Percentiles rank a stretch among this genome's conserved stretches.
These are phyloP conservation scores for Phytophthora sansomeana DNA, from an alignment of 352 stramenopile species.

Conservation along the genomic window DNA sequence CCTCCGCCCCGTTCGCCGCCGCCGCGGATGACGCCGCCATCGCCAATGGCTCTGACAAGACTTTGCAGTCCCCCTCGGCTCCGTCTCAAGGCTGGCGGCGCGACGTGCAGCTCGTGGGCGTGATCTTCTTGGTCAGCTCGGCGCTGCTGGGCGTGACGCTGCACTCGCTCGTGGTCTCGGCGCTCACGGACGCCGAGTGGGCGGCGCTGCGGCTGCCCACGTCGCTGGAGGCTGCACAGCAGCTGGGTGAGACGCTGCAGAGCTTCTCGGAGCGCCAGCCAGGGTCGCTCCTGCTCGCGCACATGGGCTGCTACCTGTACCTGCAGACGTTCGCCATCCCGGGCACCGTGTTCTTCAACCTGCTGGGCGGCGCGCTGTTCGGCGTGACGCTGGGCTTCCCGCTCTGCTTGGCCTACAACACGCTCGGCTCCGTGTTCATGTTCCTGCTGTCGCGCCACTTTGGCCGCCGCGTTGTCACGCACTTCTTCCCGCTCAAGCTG, in stretches of 20 bases:
- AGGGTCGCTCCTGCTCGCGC: slow-evolving; percentile 59
- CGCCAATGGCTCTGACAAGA: slow-evolving; percentile 15
- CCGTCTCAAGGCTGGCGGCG: slow-evolving; percentile 45
- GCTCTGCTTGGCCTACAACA: slow-evolving; percentile 85
- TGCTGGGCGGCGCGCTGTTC: slow-evolving; percentile 78
- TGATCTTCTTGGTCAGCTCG: slow-evolving; percentile 52
- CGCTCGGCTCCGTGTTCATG: slow-evolving; percentile 79
- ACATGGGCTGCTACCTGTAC: slow-evolving; percentile 82
- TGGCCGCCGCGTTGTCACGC: slow-evolving; percentile 59
- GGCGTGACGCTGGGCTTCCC: slow-evolving; percentile 75
- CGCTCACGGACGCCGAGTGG: slow-evolving; percentile 65
- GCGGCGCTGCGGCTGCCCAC: slow-evolving; percentile 62
- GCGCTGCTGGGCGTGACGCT: slow-evolving; percentile 48
- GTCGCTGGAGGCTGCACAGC: slow-evolving; percentile 63
- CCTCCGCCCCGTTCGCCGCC: slow-evolving; percentile 16
- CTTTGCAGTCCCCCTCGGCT: not conserved
- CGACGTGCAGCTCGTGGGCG: slow-evolving; percentile 58
- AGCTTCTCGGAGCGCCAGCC: slow-evolving; percentile 54
- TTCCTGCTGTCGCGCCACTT: slow-evolving; percentile 72
- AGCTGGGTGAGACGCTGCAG: slow-evolving; percentile 71
- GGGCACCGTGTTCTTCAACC: slow-evolving; percentile 83
- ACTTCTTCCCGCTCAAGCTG: slow-evolving; percentile 63
- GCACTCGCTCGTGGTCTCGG: slow-evolving; percentile 63
- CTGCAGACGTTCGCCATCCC: slow-evolving; percentile 85
- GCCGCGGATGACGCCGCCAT: slow-evolving; percentile 12